A percentile compares a stretch with the other conserved stretches of the same genome.
Conservation (phyloP, 2,329 filamentous ascomycete genomes). For the Cadophora sp. region DNA sequence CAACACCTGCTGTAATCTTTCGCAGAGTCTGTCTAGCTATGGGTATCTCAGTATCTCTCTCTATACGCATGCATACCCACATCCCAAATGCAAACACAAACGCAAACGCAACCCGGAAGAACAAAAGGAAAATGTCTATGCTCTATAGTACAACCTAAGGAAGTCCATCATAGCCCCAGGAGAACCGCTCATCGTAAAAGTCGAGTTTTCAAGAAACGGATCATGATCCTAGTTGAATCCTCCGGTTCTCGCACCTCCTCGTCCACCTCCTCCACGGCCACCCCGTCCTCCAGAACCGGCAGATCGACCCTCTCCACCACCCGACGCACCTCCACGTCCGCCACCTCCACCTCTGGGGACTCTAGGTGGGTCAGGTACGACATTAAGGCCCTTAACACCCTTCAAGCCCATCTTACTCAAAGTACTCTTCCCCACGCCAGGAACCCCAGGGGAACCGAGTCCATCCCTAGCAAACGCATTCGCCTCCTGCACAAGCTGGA, state of each 20-base stretch:
- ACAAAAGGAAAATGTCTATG: not conserved
- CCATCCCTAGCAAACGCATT: slow-evolving; percentile 58
- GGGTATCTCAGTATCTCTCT: slow-evolving; percentile 13
- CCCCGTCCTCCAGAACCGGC: slow-evolving; percentile 29
- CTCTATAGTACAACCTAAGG: not conserved
- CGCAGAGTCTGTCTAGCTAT: not conserved
- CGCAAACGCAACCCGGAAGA: no score
- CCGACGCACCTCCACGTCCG: slow-evolving; percentile 22
- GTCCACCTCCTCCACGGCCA: slow-evolving; percentile 31
- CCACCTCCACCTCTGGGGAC: slow-evolving; percentile 34
- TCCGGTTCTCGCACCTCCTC: slow-evolving; percentile 32
- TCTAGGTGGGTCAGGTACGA: slow-evolving; percentile 52
- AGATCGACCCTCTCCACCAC: slow-evolving; percentile 34
- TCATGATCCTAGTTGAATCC: slow-evolving; percentile 12
- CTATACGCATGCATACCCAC: slow-evolving; percentile 8
- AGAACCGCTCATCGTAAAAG: not conserved
- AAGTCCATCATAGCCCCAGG: not conserved
- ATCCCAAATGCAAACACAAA: slow-evolving; percentile 12
- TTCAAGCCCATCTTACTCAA: slow-evolving; percentile 65
- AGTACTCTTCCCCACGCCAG: slow-evolving; percentile 54
- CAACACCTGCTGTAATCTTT: no score
- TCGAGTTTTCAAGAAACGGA: not conserved
- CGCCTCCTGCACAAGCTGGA: slow-evolving; percentile 55
- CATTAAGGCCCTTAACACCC: slow-evolving; percentile 56
- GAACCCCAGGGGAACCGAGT: slow-evolving; percentile 55